Evolutionary conservation across 2,329 filamentous ascomycete genomes (phyloP), one percentile per base, ranked within the genome.

Genomic region (Trichoderma atrobrunneum): DNA sequence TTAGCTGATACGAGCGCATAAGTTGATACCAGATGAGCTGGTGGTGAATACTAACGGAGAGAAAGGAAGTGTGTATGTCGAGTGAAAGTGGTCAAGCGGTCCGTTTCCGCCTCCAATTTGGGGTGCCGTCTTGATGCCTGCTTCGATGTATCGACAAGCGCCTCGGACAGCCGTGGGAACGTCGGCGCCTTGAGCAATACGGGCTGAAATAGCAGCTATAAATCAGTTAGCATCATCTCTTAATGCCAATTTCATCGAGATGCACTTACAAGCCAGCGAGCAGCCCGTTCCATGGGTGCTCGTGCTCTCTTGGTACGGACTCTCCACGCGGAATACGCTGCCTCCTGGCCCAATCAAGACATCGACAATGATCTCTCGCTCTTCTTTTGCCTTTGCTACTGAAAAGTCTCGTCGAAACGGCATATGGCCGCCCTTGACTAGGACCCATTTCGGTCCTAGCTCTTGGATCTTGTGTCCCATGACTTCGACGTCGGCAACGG

Each of bases 261-360:
- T 30, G n/a, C 7, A 16, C 90, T 84, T 81, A 93, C 91, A 97
- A 54, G 96, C 96, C 73, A 98, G 87, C 11, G 94, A 97, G 79
- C 96, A 99, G 5, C 96, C 96, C 0, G 96, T 98, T 1, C 96
- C 96, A 78, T 99, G 96, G 0, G 95, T 98, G 78, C 95, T 95
- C 73, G 86, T 91, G 10, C 92, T 94, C 11, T 86, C 82, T 74
- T 93, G 86, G 78, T 92, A 98, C 5, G 86, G 85, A 51, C 89
- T 92, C 80, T 94, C 87, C 63, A 97, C 87, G 51, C 89, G 83
- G 1, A 89, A 84, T 0, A 87, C 80, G n/a, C 87, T 81, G 0
- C 83, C 84, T 0, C 86, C 86, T 0, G 81, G 81, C 7, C 93
- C 92, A 57, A 89, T 89, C 6, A 97, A 86, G 4, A 98, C 86